These are phyloP conservation scores for Talaromyces sp. DNA, from an alignment of 2,329 filamentous ascomycete species.

Conservation along the genomic window DNA sequence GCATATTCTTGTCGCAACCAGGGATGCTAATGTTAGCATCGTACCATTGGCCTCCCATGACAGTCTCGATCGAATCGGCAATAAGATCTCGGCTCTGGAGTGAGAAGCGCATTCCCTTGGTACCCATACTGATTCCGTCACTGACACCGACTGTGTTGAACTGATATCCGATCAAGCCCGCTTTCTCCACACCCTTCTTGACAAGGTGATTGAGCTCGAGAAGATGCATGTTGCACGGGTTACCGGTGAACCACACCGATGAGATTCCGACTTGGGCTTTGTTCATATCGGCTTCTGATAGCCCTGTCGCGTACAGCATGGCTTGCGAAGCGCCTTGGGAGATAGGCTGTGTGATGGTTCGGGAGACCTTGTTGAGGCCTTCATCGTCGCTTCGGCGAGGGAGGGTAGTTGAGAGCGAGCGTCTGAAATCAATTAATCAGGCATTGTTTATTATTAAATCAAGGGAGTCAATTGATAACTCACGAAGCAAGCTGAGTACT, in stretches of 20 bases:
- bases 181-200: slow-evolving; percentile 67
- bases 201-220: slow-evolving; percentile 82
- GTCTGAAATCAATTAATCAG: slow-evolving; percentile 25
- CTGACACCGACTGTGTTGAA: slow-evolving; percentile 99
- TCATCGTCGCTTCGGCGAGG: slow-evolving; percentile 49
- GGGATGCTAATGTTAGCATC: slow-evolving; percentile 96
- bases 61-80: slow-evolving; percentile 96
- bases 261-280: slow-evolving; percentile 98
- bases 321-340: slow-evolving; percentile 97
- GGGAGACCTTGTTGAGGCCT: slow-evolving; percentile 76
- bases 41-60: slow-evolving; percentile 99
- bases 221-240: slow-evolving; percentile 99
- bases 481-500: slow-evolving; percentile 20
- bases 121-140: slow-evolving; percentile 98
- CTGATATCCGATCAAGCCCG: slow-evolving; percentile 85
- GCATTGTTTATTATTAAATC: no score
- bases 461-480: background rate
- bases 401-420: slow-evolving; percentile 44
- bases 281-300: slow-evolving; percentile 81
- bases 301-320: slow-evolving; percentile 95
- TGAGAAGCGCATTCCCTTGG: slow-evolving; percentile 92
- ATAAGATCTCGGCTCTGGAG: slow-evolving; percentile 95
- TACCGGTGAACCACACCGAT: slow-evolving; percentile 96
- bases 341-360: slow-evolving; percentile 89
- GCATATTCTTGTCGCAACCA: slow-evolving; percentile 99